Evolutionary conservation across 2,329 filamentous ascomycete genomes (phyloP).

Genomic region (Diaporthe destruens): DNA sequence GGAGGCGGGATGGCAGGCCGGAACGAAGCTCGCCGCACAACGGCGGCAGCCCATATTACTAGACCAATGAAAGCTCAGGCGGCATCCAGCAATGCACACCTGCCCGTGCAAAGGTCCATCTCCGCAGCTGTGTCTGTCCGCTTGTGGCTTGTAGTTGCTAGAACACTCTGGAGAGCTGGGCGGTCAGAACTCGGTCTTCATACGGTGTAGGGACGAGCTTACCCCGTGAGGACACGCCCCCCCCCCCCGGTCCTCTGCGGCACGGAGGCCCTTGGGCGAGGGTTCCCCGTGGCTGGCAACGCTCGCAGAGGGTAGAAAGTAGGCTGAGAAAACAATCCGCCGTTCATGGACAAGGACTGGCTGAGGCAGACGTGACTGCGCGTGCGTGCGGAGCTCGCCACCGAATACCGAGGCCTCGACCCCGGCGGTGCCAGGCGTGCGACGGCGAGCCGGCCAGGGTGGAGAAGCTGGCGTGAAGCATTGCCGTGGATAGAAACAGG

Average conservation of each 20-base stretch:
- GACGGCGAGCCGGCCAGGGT: background rate
- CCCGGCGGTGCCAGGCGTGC: background rate
- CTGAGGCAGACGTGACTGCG: background rate
- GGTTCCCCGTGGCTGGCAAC: no score
- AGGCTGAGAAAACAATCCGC: background rate
- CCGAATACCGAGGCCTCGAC: conserved; percentile 16
- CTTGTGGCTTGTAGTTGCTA: conserved; percentile 6
- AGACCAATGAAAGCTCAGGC: conserved; percentile 29
- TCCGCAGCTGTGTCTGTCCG: background rate
- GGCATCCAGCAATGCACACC: background rate
- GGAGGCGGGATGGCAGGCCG: background rate
- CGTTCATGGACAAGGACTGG: background rate
- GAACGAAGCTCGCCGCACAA: conserved; percentile 8
- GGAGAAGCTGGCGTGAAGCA: background rate
- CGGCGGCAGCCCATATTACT: conserved; percentile 21
- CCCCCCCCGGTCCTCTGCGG: background rate
- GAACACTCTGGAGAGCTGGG: background rate
- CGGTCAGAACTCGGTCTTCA: conserved; percentile 16
- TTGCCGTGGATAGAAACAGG: background rate
- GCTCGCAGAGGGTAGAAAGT: background rate
- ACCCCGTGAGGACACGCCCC: background rate
- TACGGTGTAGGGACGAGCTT: conserved; percentile 18
- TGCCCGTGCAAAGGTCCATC: background rate
- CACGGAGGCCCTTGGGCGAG: background rate
- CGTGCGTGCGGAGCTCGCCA: conserved; percentile 1